Evolutionary conservation across 345 rosid species (phyloP).

Genomic region (Abelmoschus esculentus): DNA sequence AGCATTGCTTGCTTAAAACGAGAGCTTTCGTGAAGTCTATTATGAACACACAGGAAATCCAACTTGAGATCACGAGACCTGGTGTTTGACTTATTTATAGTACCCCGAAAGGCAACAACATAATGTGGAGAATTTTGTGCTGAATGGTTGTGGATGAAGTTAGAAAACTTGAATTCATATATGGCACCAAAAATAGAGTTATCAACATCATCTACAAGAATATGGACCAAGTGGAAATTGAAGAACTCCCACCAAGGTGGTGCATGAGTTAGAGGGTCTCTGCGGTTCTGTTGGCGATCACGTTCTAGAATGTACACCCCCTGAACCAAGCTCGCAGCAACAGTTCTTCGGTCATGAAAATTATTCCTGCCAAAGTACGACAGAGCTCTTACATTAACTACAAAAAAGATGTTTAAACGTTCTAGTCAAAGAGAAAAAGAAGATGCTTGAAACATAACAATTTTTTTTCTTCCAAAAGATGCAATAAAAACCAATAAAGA

Average conservation of each 20-base stretch:
- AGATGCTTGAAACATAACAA: no score
- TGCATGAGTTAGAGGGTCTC: constrained; percentile 39
- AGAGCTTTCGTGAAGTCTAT: constrained; percentile 43
- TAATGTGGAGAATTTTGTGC: constrained; percentile 33
- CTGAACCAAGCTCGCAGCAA: constrained; percentile 63
- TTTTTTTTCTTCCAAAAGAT: no score
- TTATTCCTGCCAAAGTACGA: constrained; percentile 30
- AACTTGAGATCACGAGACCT: constrained; percentile 41
- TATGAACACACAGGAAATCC: constrained; percentile 36
- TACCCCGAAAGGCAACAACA: constrained; percentile 70
- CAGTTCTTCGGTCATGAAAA: constrained; percentile 44
- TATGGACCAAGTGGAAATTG: constrained; percentile 34
- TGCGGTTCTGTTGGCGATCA: constrained; percentile 60
- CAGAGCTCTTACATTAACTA: neutral
- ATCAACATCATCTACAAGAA: constrained; percentile 51
- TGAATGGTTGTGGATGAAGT: constrained; percentile 3
- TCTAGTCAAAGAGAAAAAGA: no score
- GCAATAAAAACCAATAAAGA: no score
- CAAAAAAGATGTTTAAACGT: no score
- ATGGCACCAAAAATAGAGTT: constrained; percentile 59
- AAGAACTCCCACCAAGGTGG: constrained; percentile 64
- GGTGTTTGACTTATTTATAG: constrained; percentile 37
- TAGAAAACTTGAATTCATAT: constrained; percentile 31
- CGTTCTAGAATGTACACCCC: constrained; percentile 52
- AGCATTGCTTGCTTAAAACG: constrained; percentile 48